A percentile compares a stretch with the other conserved stretches of the same genome.
phyloP scores from a whole-genome alignment of 1,284 basidiomycete genomes.

The Volvariella surrecta region DNA sequence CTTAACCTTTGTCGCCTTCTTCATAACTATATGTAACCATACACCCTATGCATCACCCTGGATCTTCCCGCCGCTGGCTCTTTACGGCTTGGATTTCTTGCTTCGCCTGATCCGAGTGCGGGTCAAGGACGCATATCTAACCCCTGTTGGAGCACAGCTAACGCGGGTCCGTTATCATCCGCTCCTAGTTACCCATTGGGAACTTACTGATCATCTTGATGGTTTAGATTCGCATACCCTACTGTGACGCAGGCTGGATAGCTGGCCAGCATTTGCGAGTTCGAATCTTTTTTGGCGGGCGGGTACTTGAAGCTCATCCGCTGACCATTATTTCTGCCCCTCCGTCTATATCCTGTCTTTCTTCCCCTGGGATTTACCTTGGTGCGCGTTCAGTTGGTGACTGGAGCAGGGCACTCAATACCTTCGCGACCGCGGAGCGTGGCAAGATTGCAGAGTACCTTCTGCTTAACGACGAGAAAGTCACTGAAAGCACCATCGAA shows the following conservation, averaged over 20 bases:
- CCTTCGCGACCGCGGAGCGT: slow-evolving; percentile 26
- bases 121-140: slow-evolving; percentile 67
- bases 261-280: slow-evolving; percentile 75
- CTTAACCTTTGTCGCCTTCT: slow-evolving; percentile 63
- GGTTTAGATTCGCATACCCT: slow-evolving; percentile 60
- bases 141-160: slow-evolving; percentile 54
- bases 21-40: slow-evolving; percentile 74
- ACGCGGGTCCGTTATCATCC: slow-evolving; percentile 45
- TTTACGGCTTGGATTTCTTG: slow-evolving; percentile 71
- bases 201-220: neutral
- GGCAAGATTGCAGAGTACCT: slow-evolving; percentile 3
- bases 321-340: slow-evolving; percentile 70
- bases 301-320: slow-evolving; percentile 69
- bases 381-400: slow-evolving; percentile 53
- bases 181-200: too few species aligned
- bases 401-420: slow-evolving; percentile 57
- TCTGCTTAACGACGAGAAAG: slow-evolving; percentile 5
- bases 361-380: slow-evolving; percentile 33
- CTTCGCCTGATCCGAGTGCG: slow-evolving; percentile 61
- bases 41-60: slow-evolving; percentile 70
- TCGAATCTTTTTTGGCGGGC: slow-evolving; percentile 59
- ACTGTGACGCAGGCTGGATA: slow-evolving; percentile 65
- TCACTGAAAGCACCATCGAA: slow-evolving; percentile 3
- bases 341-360: slow-evolving; percentile 19
- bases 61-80: slow-evolving; percentile 74